Evolutionary conservation across 176 grass and related monocot species (phyloP), one percentile per base, ranked within the genome.

Genomic region (Coix lacrymajobi): DNA sequence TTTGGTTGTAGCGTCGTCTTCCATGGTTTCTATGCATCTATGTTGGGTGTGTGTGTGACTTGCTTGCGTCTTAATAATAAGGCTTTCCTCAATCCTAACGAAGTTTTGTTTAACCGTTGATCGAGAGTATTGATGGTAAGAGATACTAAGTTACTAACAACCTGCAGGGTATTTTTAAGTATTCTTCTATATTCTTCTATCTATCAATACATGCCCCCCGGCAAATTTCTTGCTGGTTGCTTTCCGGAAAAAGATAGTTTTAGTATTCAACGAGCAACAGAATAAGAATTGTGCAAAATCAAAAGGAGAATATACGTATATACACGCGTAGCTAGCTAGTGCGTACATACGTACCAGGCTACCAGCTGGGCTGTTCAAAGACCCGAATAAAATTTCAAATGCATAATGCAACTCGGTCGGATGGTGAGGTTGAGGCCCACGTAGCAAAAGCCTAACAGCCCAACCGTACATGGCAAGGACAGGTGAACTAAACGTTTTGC

Each of bases 1-100:
- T 83, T 83, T 74, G 34, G 84, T 83, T 86, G 74, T 11, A 58
- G 40, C 37, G 79, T 86, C 88, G 14, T 66, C 60, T 31, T 86
- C 69, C 40, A 69, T 77, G 82, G 32, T 20, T 26, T 29, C 30
- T 54, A 26, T 26, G 10, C 16, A 19, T 34, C 45, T 73, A 32
- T 25, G 31, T 22, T 24, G 15, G 6, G 54, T 52, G 52, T 61
- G 17, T 30, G n/a, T 71, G 66, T 15, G 10, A 15, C 12, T 30
- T 28, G 11, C 48, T 73, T 90, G 80, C 25, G 31, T 81, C 76
- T 45, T 51, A 82, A n/a, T n/a, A n/a, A n/a, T n/a, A n/a, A 86
- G 83, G 40, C 17, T 85, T 89, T 43, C 54, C 33, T 30, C 16
- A n/a, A 44, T 17, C 15, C 19, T 24, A 29, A 16, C 24, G 24